phyloP scores from a whole-genome alignment of 208 protist species.

The Angomonas deanei region DNA sequence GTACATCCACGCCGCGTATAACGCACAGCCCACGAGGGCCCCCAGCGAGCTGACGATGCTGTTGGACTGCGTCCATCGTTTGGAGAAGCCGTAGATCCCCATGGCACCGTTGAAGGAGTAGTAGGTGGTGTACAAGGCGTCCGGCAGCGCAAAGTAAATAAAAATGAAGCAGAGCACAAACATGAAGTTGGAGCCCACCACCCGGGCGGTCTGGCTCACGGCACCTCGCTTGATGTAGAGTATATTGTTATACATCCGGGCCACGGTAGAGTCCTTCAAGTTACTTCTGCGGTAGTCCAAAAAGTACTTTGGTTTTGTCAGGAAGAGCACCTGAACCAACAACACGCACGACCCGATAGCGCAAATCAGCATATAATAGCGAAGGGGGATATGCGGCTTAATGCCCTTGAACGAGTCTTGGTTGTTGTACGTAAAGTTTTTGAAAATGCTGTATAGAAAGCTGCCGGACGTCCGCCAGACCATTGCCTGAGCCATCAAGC shows the following conservation, averaged over 20 bases:
- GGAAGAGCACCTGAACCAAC: constrained; percentile 18
- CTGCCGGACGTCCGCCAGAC: constrained; percentile 18
- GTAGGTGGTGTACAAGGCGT: constrained; percentile 14
- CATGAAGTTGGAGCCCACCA: constrained; percentile 18
- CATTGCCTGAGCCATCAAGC: constrained; percentile 40
- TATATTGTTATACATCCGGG: constrained; percentile 7
- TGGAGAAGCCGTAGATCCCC: background rate
- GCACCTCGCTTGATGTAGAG: constrained; percentile 4
- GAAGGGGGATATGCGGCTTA: constrained; percentile 8
- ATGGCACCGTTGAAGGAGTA: constrained; percentile 10
- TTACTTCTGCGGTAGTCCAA: constrained; percentile 7
- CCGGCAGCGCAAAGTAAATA: constrained; percentile 38
- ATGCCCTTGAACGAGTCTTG: no score
- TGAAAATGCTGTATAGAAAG: constrained; percentile 17
- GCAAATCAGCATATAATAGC: constrained; percentile 18
- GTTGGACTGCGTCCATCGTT: constrained; percentile 10
- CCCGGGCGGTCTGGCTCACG: background rate
- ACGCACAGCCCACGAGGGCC: constrained; percentile 14
- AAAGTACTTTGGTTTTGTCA: constrained; percentile 22
- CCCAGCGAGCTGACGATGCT: constrained; percentile 14
- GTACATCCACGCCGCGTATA: constrained; percentile 33
- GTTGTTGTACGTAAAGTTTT: background rate
- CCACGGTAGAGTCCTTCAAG: constrained; percentile 6
- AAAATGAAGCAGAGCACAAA: constrained; percentile 36
- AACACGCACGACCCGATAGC: constrained; percentile 18